Percentiles rank a stretch among this genome's conserved stretches.
Conservation (phyloP, 768 basidiomycete genomes). For the Asterophora lycoperdoides region DNA sequence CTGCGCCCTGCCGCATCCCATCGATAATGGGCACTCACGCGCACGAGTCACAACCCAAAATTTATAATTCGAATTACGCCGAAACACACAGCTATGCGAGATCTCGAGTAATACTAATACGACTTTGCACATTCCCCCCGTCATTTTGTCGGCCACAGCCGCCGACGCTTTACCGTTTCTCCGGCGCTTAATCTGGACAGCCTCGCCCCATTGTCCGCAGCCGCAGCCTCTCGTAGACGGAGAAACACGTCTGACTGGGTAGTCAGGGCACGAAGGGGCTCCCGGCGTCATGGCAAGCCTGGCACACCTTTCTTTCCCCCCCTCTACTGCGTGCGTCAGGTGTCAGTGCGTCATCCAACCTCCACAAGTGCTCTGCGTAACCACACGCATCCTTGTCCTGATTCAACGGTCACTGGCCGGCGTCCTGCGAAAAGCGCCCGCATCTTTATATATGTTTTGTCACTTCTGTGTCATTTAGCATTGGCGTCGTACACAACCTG, state of each 20-base stretch:
- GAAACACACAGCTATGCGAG: not conserved
- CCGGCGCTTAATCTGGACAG: not conserved
- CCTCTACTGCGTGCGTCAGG: not conserved
- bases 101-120: too few relatives aligned
- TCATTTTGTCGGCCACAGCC: not conserved
- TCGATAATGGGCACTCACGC: conserved; percentile 7
- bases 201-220: not conserved
- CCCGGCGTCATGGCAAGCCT: not conserved
- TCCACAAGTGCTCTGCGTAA: not conserved
- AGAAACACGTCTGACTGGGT: not conserved
- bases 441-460: not conserved
- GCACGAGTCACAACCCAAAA: too few relatives aligned
- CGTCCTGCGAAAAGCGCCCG: not conserved
- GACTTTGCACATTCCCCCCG: not conserved
- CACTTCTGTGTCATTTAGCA: not conserved
- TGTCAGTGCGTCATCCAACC: not conserved
- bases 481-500: not conserved
- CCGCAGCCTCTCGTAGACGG: not conserved
- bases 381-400: not conserved
- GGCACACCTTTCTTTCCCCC: not conserved
- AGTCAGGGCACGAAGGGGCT: not conserved
- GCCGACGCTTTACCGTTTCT: not conserved
- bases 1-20: not conserved
- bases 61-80: not conserved
- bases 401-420: not conserved